Conservation (phyloP, 2,329 filamentous ascomycete species). For the Thelonectria rubi region DNA sequence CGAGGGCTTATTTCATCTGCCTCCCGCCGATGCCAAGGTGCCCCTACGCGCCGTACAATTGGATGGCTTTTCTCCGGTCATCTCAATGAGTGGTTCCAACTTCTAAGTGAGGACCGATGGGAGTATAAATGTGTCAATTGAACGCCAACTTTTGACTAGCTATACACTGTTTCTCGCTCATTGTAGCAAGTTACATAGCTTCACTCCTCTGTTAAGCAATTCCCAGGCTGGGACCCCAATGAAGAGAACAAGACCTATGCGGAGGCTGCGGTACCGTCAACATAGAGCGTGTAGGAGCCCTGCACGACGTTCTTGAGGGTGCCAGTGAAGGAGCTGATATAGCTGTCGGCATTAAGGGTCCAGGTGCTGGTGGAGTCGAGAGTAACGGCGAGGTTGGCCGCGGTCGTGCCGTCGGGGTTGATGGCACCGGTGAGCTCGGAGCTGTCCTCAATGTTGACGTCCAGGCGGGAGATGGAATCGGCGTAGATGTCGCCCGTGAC, state of each 20-base stretch:
- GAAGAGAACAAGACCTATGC: not conserved
- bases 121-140: no score
- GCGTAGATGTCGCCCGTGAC: conserved; percentile 20
- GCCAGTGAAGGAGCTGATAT: conserved; percentile 19
- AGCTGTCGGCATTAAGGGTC: conserved; percentile 21
- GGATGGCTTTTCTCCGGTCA: no score
- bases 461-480: conserved; percentile 21
- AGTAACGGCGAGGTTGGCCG: conserved; percentile 5
- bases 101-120: no score
- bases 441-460: conserved; percentile 12
- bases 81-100: no score
- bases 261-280: conserved; percentile 18
- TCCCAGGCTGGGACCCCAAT: no score
- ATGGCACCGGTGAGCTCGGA: conserved; percentile 19
- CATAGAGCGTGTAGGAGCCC: conserved; percentile 24
- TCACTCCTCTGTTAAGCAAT: no score
- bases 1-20: no score
- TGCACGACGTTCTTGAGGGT: conserved; percentile 21
- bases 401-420: conserved; percentile 18
- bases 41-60: no score
- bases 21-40: no score
- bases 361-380: conserved; percentile 22
- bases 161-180: no score
- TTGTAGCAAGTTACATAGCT: no score
- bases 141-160: no score